Evolutionary conservation across 2,329 filamentous ascomycete genomes (phyloP), one percentile per base, ranked within the genome.

Genomic region (Xylaria sp.): DNA sequence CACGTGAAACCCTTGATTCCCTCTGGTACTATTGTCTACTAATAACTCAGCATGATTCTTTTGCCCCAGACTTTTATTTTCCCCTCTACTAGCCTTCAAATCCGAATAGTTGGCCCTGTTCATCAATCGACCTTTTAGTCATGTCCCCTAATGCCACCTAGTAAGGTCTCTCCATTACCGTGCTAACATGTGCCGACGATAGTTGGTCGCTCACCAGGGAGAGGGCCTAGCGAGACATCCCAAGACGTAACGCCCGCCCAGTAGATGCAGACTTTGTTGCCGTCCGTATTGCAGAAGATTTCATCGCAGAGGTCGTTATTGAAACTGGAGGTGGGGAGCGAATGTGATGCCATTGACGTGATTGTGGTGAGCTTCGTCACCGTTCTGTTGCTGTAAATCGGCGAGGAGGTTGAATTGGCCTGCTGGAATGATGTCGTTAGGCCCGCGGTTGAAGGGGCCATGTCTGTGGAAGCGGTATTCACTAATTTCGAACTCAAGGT

Each of bases 181-280:
- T 27, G n/a, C 64, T 64, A 65, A 64, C 73, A 76, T 21, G 71
- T 48, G 9, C 75, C 76, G 11, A 76, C 64, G 1, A 69, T 27
- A 3, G 74, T 75, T 19, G 69, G 64, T 3, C 54, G 58, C 69
- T 75, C 74, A 9, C 77, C 77, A 2, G 77, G 75, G 0, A 76
- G 65, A 4, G 74, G 73, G 5, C 75, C 76, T 2, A 61, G 68
- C 24, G 68, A 71, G 42, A 75, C 65, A 14, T 78, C 75, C 67
- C 69, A 78, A 17, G 73, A 72, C 4, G 78, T 78, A 63, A 73
- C 67, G 24, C 76, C 76, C 17, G 69, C 77, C 75, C 74, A 79
- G 66, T 77, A 77, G 54, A 73, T 69, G 65, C 78, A 79, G 32
- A 75, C 60, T 14, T 62, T 69, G 14, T 64, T 74, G 4, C 73